Conservation (phyloP, 2,329 filamentous ascomycete species). For the Xenoacremonium recifei region DNA sequence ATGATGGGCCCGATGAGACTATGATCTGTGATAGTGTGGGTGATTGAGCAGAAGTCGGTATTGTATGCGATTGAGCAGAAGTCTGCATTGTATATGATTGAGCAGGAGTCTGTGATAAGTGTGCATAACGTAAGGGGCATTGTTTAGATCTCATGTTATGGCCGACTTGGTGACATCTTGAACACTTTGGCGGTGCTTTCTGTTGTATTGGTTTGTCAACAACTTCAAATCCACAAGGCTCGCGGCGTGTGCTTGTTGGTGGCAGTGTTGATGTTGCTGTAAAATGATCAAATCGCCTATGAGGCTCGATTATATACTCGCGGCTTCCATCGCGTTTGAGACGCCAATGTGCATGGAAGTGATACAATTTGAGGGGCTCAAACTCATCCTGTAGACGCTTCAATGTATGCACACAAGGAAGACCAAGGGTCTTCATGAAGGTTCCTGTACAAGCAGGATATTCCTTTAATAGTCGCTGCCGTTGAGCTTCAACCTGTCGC, state of each 20-base stretch:
- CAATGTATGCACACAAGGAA: neutral
- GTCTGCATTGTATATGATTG: neutral
- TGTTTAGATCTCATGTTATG: neutral
- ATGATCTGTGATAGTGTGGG: neutral
- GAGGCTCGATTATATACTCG: too few species aligned
- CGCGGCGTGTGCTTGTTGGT: neutral
- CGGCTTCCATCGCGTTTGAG: neutral
- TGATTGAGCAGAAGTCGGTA: neutral
- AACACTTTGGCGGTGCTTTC: neutral
- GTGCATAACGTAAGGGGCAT: neutral
- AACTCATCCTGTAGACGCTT: neutral
- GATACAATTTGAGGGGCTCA: neutral
- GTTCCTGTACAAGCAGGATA: neutral
- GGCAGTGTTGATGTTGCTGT: neutral
- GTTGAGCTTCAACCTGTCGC: neutral
- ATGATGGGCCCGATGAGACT: neutral
- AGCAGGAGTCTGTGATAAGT: neutral
- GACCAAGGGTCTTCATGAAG: constrained; percentile 3
- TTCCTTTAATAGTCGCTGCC: neutral
- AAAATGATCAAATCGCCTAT: neutral
- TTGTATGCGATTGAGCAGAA: neutral
- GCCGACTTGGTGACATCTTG: neutral
- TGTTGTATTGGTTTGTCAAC: constrained; percentile 4
- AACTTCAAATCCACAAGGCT: neutral
- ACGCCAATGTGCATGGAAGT: neutral